phyloP scores from a whole-genome alignment of 345 rosid genomes.

The Melastoma malabathricum region DNA sequence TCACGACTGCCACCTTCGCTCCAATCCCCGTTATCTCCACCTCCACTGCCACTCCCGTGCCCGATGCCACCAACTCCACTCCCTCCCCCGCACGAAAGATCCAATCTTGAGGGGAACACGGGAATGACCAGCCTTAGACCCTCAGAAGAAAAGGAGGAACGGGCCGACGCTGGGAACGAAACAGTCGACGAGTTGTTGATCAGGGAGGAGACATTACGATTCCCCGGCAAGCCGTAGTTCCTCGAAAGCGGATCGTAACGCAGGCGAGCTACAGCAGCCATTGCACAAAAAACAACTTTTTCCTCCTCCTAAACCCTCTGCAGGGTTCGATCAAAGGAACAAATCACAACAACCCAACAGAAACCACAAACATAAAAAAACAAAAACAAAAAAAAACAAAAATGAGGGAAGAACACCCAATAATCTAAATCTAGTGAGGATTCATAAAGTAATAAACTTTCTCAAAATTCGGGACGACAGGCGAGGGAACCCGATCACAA shows the following conservation, averaged over 20 bases:
- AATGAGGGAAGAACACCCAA: too few relatives aligned
- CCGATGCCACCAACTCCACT: conserved; percentile 27
- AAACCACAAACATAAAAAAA: too few relatives aligned
- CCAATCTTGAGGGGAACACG: conserved; percentile 7
- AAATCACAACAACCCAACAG: too few relatives aligned
- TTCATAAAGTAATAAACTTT: too few relatives aligned
- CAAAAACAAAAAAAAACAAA: too few relatives aligned
- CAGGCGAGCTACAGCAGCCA: conserved; percentile 32
- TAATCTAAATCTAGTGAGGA: too few relatives aligned
- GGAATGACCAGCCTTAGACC: conserved; percentile 6
- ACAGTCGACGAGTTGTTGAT: conserved; percentile 9
- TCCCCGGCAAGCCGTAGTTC: conserved; percentile 6
- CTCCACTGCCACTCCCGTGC: conserved; percentile 14
- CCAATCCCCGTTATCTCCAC: conserved; percentile 16
- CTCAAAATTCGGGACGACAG: too few relatives aligned
- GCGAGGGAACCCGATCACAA: too few relatives aligned
- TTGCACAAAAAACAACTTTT: not conserved
- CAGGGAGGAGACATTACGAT: conserved; percentile 7
- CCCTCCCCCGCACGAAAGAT: conserved; percentile 22
- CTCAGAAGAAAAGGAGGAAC: conserved; percentile 3
- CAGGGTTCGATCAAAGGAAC: too few relatives aligned
- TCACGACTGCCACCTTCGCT: conserved; percentile 12
- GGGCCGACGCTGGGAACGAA: conserved; percentile 2
- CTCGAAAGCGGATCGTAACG: conserved; percentile 15
- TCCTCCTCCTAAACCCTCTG: too few relatives aligned